A percentile compares a stretch with the other conserved stretches of the same genome.
Conservation (phyloP, 345 rosid species). For the Cardamine resedifolia region DNA sequence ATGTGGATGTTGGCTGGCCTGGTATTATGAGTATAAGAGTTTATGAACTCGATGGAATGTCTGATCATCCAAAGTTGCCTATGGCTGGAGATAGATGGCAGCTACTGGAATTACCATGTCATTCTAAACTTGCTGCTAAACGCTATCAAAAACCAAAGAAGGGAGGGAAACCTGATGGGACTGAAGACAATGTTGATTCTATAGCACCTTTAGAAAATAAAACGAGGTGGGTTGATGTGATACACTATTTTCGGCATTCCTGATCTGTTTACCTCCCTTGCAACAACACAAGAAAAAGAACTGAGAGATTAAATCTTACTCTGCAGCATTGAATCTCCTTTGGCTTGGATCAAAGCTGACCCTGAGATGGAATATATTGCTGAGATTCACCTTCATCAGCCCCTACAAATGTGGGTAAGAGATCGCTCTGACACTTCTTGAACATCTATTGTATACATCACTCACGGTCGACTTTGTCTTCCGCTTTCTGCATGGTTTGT, state of each 20-base stretch:
- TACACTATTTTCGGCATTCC: not conserved
- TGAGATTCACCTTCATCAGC: conserved; percentile 95
- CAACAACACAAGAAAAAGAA: conserved; percentile 23
- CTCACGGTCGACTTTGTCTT: conserved; percentile 17
- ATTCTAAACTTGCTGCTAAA: conserved; percentile 87
- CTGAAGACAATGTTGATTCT: conserved; percentile 85
- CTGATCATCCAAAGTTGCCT: conserved; percentile 90
- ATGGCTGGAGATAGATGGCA: conserved; percentile 97
- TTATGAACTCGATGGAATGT: conserved; percentile 94
- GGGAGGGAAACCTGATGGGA: conserved; percentile 88
- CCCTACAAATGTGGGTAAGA: conserved; percentile 99
- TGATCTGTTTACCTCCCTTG: conserved; percentile 31
- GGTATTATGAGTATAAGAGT: conserved; percentile 97
- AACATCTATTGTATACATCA: conserved; percentile 18
- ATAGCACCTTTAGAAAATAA: conserved; percentile 59
- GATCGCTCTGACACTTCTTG: conserved; percentile 20
- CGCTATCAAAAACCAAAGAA: conserved; percentile 94
- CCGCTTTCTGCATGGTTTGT: conserved; percentile 15
- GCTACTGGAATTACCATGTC: conserved; percentile 94
- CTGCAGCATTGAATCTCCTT: conserved; percentile 89
- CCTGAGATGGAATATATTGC: conserved; percentile 99
- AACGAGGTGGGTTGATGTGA: conserved; percentile 56
- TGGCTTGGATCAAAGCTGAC: conserved; percentile 94
- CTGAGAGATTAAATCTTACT: conserved; percentile 20
- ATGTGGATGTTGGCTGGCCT: conserved; percentile 93